These are phyloP conservation scores for Saccharomycopsis capsularis DNA, from an alignment of 805 yeast genomes.

Conservation along the genomic window DNA sequence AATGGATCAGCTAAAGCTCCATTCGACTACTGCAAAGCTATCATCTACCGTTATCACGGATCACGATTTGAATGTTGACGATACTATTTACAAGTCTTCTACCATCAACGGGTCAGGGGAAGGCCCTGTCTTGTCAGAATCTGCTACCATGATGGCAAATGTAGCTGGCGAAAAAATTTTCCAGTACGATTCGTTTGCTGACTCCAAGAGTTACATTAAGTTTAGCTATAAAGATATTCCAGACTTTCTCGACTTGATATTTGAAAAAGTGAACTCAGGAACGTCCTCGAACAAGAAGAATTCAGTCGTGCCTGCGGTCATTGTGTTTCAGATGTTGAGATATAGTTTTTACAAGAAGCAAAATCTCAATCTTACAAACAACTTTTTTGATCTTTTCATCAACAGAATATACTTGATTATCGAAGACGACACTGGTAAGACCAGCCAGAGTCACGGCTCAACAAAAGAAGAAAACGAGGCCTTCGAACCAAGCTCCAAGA, in stretches of 20 bases:
- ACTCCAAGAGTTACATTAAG: conserved; percentile 47
- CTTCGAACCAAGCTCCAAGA: background rate
- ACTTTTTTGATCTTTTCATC: conserved; percentile 42
- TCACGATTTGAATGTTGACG: conserved; percentile 4
- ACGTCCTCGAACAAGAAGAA: conserved; percentile 39
- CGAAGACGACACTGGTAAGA: conserved; percentile 13
- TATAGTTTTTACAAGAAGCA: conserved; percentile 54
- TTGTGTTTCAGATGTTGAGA: conserved; percentile 62
- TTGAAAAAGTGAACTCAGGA: conserved; percentile 44
- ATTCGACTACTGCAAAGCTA: conserved; percentile 2
- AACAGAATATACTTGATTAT: conserved; percentile 19
- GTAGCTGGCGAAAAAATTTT: conserved; percentile 7
- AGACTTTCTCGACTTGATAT: conserved; percentile 57
- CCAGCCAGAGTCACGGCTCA: too few species aligned
- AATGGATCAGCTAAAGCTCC: conserved; percentile 7
- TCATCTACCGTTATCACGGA: conserved; percentile 1
- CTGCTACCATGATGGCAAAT: background rate
- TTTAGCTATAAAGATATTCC: conserved; percentile 64
- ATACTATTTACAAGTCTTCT: conserved; percentile 5
- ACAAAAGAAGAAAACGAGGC: background rate
- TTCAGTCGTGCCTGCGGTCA: conserved; percentile 58
- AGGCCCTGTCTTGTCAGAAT: background rate
- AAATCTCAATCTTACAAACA: conserved; percentile 49
- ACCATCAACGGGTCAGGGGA: background rate
- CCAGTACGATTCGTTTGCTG: conserved; percentile 1